Conservation (phyloP, 306 rosid species). For the Clitoria ternatea region DNA sequence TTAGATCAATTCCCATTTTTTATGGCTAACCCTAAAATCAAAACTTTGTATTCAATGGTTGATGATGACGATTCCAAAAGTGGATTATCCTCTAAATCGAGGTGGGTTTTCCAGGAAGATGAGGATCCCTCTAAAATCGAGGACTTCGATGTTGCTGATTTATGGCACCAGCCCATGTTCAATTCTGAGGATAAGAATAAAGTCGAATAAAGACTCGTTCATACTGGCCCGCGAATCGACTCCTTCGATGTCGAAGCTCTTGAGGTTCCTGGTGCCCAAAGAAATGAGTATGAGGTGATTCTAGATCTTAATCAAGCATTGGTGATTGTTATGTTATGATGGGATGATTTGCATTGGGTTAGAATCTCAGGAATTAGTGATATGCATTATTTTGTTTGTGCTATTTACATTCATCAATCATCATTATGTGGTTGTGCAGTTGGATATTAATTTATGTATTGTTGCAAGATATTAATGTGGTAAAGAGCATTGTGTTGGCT, state of each 20-base stretch:
- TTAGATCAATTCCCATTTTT: background rate
- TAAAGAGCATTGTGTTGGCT: constrained; percentile 60
- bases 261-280: constrained; percentile 74
- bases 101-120: constrained; percentile 42
- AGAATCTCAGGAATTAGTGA: background rate
- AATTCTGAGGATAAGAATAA: constrained; percentile 81
- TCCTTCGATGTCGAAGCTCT: constrained; percentile 96
- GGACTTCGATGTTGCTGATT: constrained; percentile 14
- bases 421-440: too few relatives aligned
- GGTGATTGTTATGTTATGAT: too few relatives aligned
- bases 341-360: too few relatives aligned
- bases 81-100: constrained; percentile 31
- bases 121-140: constrained; percentile 31
- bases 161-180: constrained; percentile 24
- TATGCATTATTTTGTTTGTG: background rate
- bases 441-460: too few relatives aligned
- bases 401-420: too few relatives aligned
- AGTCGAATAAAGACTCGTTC: constrained; percentile 71
- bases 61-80: constrained; percentile 24
- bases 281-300: constrained; percentile 64
- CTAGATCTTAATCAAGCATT: background rate
- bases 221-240: constrained; percentile 86
- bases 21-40: constrained; percentile 14
- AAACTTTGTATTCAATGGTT: background rate
- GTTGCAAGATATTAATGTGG: constrained; percentile 65